These are phyloP conservation scores for Raffaelea albimanens DNA, from an alignment of 2,329 filamentous ascomycete species.

Conservation along the genomic window DNA sequence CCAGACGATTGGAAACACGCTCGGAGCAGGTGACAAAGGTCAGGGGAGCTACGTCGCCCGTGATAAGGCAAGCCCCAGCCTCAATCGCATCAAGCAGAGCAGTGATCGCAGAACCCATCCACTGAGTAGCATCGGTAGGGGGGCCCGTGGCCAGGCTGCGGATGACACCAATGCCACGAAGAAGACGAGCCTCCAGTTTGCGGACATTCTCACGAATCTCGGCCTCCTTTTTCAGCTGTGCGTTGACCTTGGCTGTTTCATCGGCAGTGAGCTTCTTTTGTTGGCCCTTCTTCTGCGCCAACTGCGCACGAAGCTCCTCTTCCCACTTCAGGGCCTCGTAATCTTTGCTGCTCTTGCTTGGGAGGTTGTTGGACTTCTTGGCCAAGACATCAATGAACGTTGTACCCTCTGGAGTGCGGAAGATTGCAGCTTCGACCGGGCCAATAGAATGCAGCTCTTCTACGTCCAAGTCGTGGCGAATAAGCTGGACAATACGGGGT, in stretches of 20 bases:
- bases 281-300: conserved; percentile 88
- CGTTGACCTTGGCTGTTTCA: conserved; percentile 81
- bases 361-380: conserved; percentile 61
- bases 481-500: conserved; percentile 62
- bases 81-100: conserved; percentile 66
- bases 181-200: conserved; percentile 58
- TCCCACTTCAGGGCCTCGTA: conserved; percentile 98
- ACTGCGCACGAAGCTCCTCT: conserved; percentile 73
- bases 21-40: conserved; percentile 75
- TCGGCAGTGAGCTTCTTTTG: conserved; percentile 86
- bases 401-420: conserved; percentile 79
- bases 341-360: conserved; percentile 87
- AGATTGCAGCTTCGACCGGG: conserved; percentile 85
- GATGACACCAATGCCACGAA: conserved; percentile 80
- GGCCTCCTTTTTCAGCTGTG: conserved; percentile 80
- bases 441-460: conserved; percentile 63
- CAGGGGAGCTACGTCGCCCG: conserved; percentile 67
- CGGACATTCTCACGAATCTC: conserved; percentile 66
- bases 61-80: conserved; percentile 70
- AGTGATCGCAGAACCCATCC: conserved; percentile 76
- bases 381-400: conserved; percentile 85
- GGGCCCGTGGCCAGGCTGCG: conserved; percentile 73
- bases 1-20: conserved; percentile 64
- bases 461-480: conserved; percentile 64
- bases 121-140: conserved; percentile 77